Base-by-base conservation (phyloP, 2,329 filamentous ascomycete species). In the Calonectria henricotiae region DNA sequence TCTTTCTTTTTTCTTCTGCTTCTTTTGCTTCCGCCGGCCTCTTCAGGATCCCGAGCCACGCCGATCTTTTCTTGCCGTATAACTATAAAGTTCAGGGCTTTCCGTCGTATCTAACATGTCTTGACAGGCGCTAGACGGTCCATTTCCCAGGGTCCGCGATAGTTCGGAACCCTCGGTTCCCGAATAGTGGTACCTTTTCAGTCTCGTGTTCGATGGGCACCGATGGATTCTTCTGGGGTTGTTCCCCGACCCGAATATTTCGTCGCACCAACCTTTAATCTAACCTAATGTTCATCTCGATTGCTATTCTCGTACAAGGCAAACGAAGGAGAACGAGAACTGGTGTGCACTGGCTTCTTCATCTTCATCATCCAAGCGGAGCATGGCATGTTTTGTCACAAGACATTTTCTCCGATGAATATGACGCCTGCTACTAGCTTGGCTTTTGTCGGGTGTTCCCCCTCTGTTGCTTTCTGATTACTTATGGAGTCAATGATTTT, bases 181-280 rank as follows among this genome's bases (percentile, higher is more conserved):
- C 63, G 63, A 27, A 30, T 9, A 47, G 64, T 66, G 51, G 39
- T 49, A 61, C 63, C 41, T 41, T 49, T 51, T 58, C 51, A 32
- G 51, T 65, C 51, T 65, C 63, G 63, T 65, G 54, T 65, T 58
- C 35, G 9, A 64, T 20, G 62, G 37, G 39, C 47, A n/a, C 62
- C 62, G 58, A 58, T 61, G 49, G 27, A 32, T 55, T 46, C 17
- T 39, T 25, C 47, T 54, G 32, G 51, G 39, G 41, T 43, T 37
- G 32, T 41, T 41, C n/a, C 37, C 51, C 51, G 54, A 61, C 64
- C 54, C 64, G 51, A 66, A 58, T 61, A 39, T 44, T 49, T 66
- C 27, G 64, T 66, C 64, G 44, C 54, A 65, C 63, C 37, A 27
- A 32, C 20, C 51, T 37, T 39, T 12, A 23, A 23, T 58, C 37